Evolutionary conservation across 1,284 basidiomycete species (phyloP), one percentile per base, ranked within the genome.

Genomic region (Laetiporus sulphureus): DNA sequence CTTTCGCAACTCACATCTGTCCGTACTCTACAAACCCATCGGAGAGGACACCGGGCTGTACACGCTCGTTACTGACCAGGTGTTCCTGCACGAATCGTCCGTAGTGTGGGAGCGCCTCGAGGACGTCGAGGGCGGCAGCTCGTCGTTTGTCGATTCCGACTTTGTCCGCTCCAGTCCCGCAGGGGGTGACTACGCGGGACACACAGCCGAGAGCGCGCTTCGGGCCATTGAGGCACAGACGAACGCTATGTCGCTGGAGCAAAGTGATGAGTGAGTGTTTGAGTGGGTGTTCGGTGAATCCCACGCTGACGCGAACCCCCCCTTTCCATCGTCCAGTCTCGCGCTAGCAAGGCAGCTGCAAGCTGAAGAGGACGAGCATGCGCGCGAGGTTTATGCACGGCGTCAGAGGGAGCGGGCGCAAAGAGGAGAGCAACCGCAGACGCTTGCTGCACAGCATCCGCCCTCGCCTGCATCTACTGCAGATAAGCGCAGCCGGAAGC

Each of bases 71-170:
- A 91, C 90, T 0, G 92, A 94, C 60, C 72, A 85, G 36, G 75
- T 81, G 18, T 91, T 94, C 59, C 63, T 84, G 12, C 63, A 79
- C 50, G 90, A 93, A 56, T 69, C 80, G 0, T 76, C 77, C 15
- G 78, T 93, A 20, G 78, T 93, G 3, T 94, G 92, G 91, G 91
- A 95, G 63, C 77, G 82, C 13, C 65, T 95, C 18, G 87, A 88
- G 51, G 92, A 96, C 54, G 75, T 93, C 30, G 90, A 93, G 48
- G 89, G 90, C 1, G 71, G 74, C 3, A 77, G 68, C 45, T 78
- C 83, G 13, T 75, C 75, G 3, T 93, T 91, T 54, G 85, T 85
- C 18, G 87, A 91, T 58, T 72, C 75, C 1, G 66, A 77, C 32
- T 84, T 91, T 46, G 57, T 71, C 25, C 66, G 60, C n/a, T 67